A percentile compares a stretch with the other conserved stretches of the same genome.
Conservation (phyloP, 2,329 filamentous ascomycete species). For the Beauveria bassiana region DNA sequence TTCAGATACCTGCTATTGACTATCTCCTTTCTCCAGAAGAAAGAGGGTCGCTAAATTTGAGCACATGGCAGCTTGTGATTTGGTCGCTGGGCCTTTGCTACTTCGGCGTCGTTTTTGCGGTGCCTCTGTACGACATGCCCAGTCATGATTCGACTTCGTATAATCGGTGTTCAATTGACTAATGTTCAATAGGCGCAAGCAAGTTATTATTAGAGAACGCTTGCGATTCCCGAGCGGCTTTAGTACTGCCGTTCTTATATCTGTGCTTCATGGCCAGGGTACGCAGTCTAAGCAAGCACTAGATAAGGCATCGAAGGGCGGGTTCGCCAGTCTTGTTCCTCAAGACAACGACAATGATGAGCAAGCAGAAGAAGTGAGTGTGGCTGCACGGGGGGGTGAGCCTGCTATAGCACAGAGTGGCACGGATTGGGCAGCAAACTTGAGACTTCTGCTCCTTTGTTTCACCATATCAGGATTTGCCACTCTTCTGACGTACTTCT, state of each 20-base stretch:
- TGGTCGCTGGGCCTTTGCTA: slow-evolving; percentile 94
- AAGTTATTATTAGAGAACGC: slow-evolving; percentile 89
- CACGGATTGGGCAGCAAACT: slow-evolving; percentile 37
- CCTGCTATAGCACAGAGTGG: slow-evolving; percentile 12
- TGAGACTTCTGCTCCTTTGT: slow-evolving; percentile 47
- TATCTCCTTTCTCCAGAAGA: slow-evolving; percentile 74
- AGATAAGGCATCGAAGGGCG: slow-evolving; percentile 29
- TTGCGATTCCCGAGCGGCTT: slow-evolving; percentile 93
- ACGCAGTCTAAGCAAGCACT: slow-evolving; percentile 26
- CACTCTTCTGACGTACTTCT: slow-evolving; percentile 82
- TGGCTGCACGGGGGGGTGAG: slow-evolving; percentile 28
- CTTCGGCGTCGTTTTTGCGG: slow-evolving; percentile 94
- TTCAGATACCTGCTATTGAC: slow-evolving; percentile 74
- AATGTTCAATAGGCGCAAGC: slow-evolving; percentile 48
- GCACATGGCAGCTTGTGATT: slow-evolving; percentile 69
- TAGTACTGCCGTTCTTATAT: slow-evolving; percentile 88
- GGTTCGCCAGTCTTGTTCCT: slow-evolving; percentile 36
- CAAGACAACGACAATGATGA: slow-evolving; percentile 22
- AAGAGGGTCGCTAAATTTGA: slow-evolving; percentile 65
- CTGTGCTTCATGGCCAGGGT: slow-evolving; percentile 67
- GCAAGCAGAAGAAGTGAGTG: slow-evolving; percentile 20
- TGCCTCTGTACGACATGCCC: slow-evolving; percentile 56
- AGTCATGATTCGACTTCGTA: not conserved
- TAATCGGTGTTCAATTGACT: not conserved
- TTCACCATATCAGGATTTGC: slow-evolving; percentile 55